A percentile compares a stretch with the other conserved stretches of the same genome.
Conservation (phyloP, 208 protist species). For the Trypanosoma avium region DNA sequence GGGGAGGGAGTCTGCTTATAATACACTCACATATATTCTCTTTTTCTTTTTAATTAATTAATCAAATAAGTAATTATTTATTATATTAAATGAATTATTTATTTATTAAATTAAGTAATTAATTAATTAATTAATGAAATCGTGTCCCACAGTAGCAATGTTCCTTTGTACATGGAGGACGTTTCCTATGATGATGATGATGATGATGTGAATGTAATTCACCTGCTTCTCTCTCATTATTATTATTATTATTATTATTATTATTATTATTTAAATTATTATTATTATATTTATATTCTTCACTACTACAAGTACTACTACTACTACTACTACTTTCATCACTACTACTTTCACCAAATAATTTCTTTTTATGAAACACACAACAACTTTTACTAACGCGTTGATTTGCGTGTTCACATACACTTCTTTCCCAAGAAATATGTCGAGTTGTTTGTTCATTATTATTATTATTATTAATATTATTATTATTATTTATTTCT, state of each 20-base stretch:
- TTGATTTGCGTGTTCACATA: slow-evolving; percentile 64
- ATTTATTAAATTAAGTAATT: neutral
- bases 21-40: too few species aligned
- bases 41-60: too few species aligned
- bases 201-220: too few species aligned
- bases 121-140: slow-evolving; percentile 46
- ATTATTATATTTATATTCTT: slow-evolving; percentile 13
- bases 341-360: slow-evolving; percentile 86
- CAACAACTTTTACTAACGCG: slow-evolving; percentile 87
- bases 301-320: slow-evolving; percentile 12
- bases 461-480: too few species aligned
- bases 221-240: too few species aligned
- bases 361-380: slow-evolving; percentile 86
- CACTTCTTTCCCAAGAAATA: slow-evolving; percentile 59
- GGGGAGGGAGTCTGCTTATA: too few species aligned
- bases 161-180: slow-evolving; percentile 51
- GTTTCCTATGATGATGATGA: slow-evolving; percentile 25
- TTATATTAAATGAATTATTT: neutral
- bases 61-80: too few species aligned
- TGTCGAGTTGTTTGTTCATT: neutral
- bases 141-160: slow-evolving; percentile 75
- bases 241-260: neutral
- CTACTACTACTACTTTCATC: slow-evolving; percentile 43
- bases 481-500: too few species aligned
- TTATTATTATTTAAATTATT: too few species aligned